Conservation (phyloP, 306 rosid species). For the Gleditsia sinensis region DNA sequence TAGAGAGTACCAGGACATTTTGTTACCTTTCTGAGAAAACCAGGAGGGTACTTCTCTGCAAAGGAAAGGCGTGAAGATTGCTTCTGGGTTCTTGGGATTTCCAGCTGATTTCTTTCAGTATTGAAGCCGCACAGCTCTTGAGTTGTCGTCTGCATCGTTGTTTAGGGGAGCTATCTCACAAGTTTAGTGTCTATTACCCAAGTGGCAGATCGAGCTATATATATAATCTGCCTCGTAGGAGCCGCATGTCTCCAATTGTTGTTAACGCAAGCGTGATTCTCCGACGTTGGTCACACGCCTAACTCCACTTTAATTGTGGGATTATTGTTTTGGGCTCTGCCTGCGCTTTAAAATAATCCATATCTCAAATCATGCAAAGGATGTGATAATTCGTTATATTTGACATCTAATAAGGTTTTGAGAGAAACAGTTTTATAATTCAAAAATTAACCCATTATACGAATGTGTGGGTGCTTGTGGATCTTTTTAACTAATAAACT, state of each 20-base stretch:
- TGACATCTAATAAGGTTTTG: too few relatives aligned
- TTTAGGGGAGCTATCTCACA: background rate
- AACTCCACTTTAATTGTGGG: background rate
- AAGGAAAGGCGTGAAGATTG: background rate
- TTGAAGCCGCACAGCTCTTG: slow-evolving; percentile 9
- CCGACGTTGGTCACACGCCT: background rate
- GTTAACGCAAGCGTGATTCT: background rate
- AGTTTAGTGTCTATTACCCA: background rate
- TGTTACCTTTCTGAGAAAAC: slow-evolving; percentile 56
- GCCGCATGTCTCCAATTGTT: background rate
- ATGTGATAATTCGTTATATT: background rate
- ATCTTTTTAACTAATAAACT: too few relatives aligned
- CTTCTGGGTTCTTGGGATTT: slow-evolving; percentile 24
- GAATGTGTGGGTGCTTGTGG: too few relatives aligned
- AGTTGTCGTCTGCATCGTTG: slow-evolving; percentile 31
- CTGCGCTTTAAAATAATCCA: background rate
- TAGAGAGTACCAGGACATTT: background rate
- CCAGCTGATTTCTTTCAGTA: slow-evolving; percentile 15
- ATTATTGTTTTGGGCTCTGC: background rate
- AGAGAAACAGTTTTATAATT: too few relatives aligned
- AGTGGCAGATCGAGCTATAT: too few relatives aligned
- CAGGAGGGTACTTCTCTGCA: slow-evolving; percentile 49
- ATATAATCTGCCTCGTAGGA: too few relatives aligned
- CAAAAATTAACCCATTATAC: too few relatives aligned
- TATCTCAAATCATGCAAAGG: background rate